Base-by-base conservation (phyloP, 306 rosid species). In the Spatholobus suberectus region DNA sequence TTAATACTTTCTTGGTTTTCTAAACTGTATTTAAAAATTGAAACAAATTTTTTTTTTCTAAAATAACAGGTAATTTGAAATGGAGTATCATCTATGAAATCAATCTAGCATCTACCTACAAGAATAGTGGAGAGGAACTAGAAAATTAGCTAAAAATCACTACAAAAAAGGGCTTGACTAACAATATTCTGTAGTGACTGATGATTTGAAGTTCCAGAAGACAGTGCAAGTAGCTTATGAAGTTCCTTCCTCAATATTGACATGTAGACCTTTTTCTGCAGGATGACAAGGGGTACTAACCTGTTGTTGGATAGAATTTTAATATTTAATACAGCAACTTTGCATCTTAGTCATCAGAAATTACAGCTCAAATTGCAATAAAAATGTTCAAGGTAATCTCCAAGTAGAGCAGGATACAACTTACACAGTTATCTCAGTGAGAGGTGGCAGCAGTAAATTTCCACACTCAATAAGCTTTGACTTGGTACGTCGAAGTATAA, bases 401-500 rank as follows among this genome's bases (percentile, higher is more conserved):
- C 44, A 43, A 29, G 34, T 55, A 61, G 66, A 82, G 75, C 27
- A 69, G 79, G 63, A 83, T 38, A 35, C 58, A 81, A 76, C 92
- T 21, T 90, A 95, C 99, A 92, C 88, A 8, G 96, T 90, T 85
- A 89, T 86, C 90, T 92, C 96, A 74, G 98, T 93, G 68, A 93
- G 96, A 57, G 94, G 88, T 35, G 99, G 99, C 66, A 95, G 85
- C 81, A 87, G 88, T 52, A 95, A 86, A 92, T 80, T 87, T 79
- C 99, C 99, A 81, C 81, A 51, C 76, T 92, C 93, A 47, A 92
- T 84, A 58, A 95, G 99, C 88, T 83, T 89, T 72, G 91, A 82
- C 84, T 95, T 95, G 65, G 99, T 95, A 51, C 99, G 94, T 21
- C 99, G 90, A 66, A 95, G 89, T 94, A 95, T 92, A 77, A 95